These are phyloP conservation scores for Cicer arietinum DNA, from an alignment of 306 rosid species.

Conservation along the genomic window DNA sequence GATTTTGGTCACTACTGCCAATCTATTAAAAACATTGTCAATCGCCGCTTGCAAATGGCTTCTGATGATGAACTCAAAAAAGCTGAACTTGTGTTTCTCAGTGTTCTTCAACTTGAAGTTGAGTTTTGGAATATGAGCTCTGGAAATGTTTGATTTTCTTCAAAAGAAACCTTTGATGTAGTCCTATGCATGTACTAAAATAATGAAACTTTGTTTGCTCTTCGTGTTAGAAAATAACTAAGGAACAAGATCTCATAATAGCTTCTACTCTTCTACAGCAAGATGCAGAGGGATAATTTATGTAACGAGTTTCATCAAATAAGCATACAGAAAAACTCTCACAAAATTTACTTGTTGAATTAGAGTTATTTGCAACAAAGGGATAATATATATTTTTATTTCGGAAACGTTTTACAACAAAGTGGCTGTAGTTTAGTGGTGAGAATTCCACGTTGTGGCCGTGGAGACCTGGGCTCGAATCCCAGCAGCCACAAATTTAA, in stretches of 20 bases:
- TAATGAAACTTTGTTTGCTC: background rate
- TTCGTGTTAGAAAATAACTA: background rate
- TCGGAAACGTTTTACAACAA: accelerated
- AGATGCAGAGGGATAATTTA: background rate
- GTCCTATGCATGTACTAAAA: background rate
- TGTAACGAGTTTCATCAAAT: background rate
- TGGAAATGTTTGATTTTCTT: constrained; percentile 37
- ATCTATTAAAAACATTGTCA: constrained; percentile 56
- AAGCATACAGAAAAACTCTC: no score
- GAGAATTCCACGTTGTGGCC: constrained; percentile 55
- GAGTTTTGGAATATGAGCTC: constrained; percentile 85
- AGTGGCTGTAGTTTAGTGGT: constrained; percentile 27
- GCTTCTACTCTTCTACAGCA: background rate
- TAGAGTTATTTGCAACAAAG: no score
- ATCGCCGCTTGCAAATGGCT: constrained; percentile 57
- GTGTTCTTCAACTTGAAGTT: constrained; percentile 72
- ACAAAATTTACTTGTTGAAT: no score
- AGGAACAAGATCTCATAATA: background rate
- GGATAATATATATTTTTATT: no score
- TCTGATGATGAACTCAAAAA: constrained; percentile 51
- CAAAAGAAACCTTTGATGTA: constrained; percentile 1
- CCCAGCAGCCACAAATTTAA: background rate
- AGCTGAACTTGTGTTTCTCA: constrained; percentile 59
- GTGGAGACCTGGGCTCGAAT: constrained; percentile 59
- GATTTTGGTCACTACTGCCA: constrained; percentile 73